These are phyloP conservation scores for Castanea sativa DNA, from an alignment of 306 rosid genomes.

Conservation along the genomic window DNA sequence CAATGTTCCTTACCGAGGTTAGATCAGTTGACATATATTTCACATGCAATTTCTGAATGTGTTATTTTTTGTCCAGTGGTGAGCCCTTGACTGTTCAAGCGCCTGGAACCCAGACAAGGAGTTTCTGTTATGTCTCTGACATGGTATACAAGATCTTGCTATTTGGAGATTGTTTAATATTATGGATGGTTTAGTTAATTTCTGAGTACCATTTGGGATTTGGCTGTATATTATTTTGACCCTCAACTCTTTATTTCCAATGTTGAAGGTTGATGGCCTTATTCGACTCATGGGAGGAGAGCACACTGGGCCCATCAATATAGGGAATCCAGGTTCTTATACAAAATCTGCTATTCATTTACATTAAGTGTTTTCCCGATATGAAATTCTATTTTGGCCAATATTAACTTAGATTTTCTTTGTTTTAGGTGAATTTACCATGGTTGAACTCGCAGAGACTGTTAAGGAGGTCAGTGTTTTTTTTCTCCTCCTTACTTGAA, in stretches of 20 bases:
- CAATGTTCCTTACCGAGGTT: background rate
- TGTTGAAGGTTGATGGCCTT: constrained; percentile 71
- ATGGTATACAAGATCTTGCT: constrained; percentile 42
- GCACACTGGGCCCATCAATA: constrained; percentile 76
- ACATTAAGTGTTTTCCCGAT: background rate
- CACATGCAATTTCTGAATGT: background rate
- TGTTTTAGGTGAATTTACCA: constrained; percentile 87
- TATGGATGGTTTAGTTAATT: background rate
- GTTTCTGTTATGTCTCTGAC: constrained; percentile 83
- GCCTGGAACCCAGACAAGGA: constrained; percentile 88
- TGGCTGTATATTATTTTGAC: constrained; percentile 7
- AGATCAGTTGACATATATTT: background rate
- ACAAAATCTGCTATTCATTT: background rate
- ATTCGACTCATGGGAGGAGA: constrained; percentile 80
- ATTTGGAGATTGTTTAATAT: background rate
- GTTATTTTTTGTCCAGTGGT: constrained; percentile 37
- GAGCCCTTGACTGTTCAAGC: constrained; percentile 78
- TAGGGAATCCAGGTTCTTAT: constrained; percentile 78
- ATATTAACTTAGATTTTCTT: background rate
- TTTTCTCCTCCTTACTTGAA: background rate
- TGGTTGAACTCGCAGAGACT: constrained; percentile 88
- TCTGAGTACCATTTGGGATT: background rate
- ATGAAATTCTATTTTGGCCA: background rate
- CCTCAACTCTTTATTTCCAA: background rate
- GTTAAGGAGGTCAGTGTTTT: constrained; percentile 77